Evolutionary conservation across 1,139 yeast genomes (phyloP).

Genomic region (Sugiyamaella grinbergsii): DNA sequence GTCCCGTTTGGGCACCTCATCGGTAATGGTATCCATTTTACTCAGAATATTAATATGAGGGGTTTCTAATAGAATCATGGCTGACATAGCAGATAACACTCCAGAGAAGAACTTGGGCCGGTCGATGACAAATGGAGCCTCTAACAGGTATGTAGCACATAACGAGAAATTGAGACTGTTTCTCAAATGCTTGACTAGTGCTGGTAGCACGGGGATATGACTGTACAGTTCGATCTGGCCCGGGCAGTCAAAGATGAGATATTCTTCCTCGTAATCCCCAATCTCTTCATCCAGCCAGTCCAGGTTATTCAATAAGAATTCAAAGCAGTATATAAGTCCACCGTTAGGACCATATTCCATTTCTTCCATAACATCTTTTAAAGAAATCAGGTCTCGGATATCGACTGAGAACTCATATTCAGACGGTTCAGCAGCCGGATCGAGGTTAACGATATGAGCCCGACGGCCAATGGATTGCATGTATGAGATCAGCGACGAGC

Average conservation of each 20-base stretch:
- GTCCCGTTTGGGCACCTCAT: conserved; percentile 67
- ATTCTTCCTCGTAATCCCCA: conserved; percentile 92
- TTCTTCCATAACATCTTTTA: conserved; percentile 97
- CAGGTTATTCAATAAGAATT: conserved; percentile 74
- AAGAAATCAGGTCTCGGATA: conserved; percentile 83
- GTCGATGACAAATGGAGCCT: conserved; percentile 92
- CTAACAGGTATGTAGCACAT: conserved; percentile 90
- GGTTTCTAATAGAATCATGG: conserved; percentile 90
- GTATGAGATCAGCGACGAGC: conserved; percentile 81
- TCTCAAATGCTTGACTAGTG: conserved; percentile 80
- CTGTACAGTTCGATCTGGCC: conserved; percentile 97
- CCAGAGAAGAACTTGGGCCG: conserved; percentile 92
- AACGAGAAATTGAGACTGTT: conserved; percentile 77
- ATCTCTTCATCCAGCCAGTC: conserved; percentile 98
- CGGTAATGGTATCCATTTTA: conserved; percentile 75
- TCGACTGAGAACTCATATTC: conserved; percentile 92
- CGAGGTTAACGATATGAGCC: conserved; percentile 91
- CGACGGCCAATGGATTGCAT: conserved; percentile 90
- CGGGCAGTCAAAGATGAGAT: conserved; percentile 93
- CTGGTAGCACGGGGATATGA: conserved; percentile 90
- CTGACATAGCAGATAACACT: conserved; percentile 95
- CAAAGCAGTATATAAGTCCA: conserved; percentile 90
- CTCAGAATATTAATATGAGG: conserved; percentile 92
- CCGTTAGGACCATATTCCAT: conserved; percentile 95
- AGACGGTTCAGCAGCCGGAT: conserved; percentile 96